These are phyloP conservation scores for Melanopsichium pennsylvanicum DNA, from an alignment of 1,284 basidiomycete genomes.

Conservation along the genomic window DNA sequence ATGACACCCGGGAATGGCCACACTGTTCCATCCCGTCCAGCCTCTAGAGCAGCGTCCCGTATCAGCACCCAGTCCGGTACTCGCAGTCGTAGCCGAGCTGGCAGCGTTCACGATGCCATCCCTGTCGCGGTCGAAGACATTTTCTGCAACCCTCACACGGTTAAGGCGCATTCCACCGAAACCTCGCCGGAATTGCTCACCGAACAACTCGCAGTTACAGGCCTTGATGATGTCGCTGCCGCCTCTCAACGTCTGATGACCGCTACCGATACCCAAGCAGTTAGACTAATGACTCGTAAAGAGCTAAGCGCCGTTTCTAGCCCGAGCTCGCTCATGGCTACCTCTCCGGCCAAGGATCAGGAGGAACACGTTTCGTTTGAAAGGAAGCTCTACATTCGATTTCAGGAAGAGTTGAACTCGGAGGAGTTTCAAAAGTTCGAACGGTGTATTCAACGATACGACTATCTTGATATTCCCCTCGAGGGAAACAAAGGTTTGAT, in stretches of 20 bases:
- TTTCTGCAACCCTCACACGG: slow-evolving; percentile 45
- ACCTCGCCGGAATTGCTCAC: slow-evolving; percentile 30
- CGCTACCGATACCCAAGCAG: slow-evolving; percentile 14
- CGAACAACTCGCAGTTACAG: slow-evolving; percentile 22
- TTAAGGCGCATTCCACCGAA: slow-evolving; percentile 36
- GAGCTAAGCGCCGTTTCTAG: slow-evolving; percentile 19
- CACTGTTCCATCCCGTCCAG: slow-evolving; percentile 14
- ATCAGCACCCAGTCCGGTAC: slow-evolving; percentile 45
- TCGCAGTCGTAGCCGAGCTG: slow-evolving; percentile 46
- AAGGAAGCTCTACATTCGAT: slow-evolving; percentile 51
- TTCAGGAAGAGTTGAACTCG: slow-evolving; percentile 44
- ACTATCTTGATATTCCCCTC: slow-evolving; percentile 55
- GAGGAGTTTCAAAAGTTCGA: slow-evolving; percentile 57
- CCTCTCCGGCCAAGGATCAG: slow-evolving; percentile 14
- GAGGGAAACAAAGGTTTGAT: slow-evolving; percentile 56
- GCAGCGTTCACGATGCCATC: slow-evolving; percentile 59
- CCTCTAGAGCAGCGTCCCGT: slow-evolving; percentile 41
- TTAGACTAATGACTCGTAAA: slow-evolving; percentile 16
- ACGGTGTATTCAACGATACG: slow-evolving; percentile 57
- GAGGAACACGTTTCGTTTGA: slow-evolving; percentile 22
- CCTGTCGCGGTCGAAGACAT: slow-evolving; percentile 56
- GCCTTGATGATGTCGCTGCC: slow-evolving; percentile 17
- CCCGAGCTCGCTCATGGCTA: slow-evolving; percentile 11
- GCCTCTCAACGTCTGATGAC: slow-evolving; percentile 39
- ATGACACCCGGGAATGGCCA: slow-evolving; percentile 17